Base-by-base conservation (phyloP, 73 alveolate genomes). In the Paramecium sexaurelia region DNA sequence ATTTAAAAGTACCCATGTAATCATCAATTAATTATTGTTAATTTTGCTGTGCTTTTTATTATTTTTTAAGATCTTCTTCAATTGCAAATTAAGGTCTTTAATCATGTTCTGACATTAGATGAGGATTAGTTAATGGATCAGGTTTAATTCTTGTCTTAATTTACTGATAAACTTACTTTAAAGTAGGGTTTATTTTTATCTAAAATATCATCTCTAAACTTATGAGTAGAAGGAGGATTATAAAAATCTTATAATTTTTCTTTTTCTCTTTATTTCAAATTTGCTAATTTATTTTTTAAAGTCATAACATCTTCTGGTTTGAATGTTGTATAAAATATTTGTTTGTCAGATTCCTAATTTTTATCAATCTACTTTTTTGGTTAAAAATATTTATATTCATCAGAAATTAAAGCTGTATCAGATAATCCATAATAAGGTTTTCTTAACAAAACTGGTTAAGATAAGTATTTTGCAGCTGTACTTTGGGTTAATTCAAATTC, bases 91-190 rank as follows among this genome's bases (percentile, higher is more conserved):
- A 43, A 3, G 90, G 90, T 43, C 90, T 39, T 78, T 78, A 24
- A 78, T 78, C 90, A 78, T 78, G 90, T 22, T 78, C 90, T 78
- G 90, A 78, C 90, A 78, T 78, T 15, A 78, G 19, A 41, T 78
- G 90, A 41, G 90, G 90, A 45, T 78, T 78, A 4, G 90, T 13
- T 39, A 78, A 61, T 15, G 90, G 55, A 43, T 78, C 90, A 15
- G 90, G 90, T 45, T 78, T 78, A 43, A 78, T 78, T 78, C 90
- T 39, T 24, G 90, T 78, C 90, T 78, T 41, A 24, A 33, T 39
- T 29, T 41, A 22, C 17, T 78, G 41, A 40, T 41, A 10, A 39
- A 78, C 6, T 36, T 78, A 78, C 90, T 20, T 78, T 78, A 78
- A 40, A 78, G 5, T 41, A 20, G 22, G 69, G 55, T 22, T 78